Conservation (phyloP, 108 stramenopile genomes). For the Fragilaria radians region DNA sequence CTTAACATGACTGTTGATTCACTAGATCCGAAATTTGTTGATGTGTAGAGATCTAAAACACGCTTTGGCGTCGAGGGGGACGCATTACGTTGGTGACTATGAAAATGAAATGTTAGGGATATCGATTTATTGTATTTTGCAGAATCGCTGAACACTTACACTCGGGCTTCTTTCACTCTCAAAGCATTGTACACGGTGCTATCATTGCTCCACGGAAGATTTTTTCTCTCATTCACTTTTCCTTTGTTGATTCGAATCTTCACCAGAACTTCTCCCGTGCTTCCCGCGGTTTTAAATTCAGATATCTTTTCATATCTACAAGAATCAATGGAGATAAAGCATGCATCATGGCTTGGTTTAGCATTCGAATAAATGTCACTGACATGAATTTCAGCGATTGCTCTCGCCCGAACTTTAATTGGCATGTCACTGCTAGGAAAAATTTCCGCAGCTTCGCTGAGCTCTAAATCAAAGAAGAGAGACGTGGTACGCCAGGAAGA, state of each 20-base stretch:
- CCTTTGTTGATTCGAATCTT: neutral
- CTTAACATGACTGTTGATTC: constrained; percentile 12
- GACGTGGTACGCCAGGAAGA: constrained; percentile 2
- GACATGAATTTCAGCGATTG: constrained; percentile 3
- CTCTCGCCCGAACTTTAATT: constrained; percentile 3
- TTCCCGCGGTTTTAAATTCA: neutral
- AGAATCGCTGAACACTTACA: constrained; percentile 5
- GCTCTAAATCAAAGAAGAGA: constrained; percentile 2
- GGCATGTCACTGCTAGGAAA: neutral
- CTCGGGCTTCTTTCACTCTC: constrained; percentile 13
- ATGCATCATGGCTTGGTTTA: neutral
- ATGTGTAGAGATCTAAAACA: constrained; percentile 14
- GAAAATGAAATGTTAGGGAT: neutral
- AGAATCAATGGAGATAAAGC: constrained; percentile 4
- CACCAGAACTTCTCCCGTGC: constrained; percentile 8
- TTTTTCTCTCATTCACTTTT: neutral
- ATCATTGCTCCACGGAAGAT: neutral
- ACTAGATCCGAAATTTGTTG: constrained; percentile 9
- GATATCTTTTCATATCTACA: constrained; percentile 5
- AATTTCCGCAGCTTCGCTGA: neutral
- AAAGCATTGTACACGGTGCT: neutral
- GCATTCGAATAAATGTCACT: neutral
- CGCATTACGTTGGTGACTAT: constrained; percentile 21
- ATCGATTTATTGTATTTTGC: neutral
- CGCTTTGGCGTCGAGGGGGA: constrained; percentile 1